Base-by-base conservation (phyloP, 371 early-diverging fungal species). In the Syncephalastrum racemosum region DNA sequence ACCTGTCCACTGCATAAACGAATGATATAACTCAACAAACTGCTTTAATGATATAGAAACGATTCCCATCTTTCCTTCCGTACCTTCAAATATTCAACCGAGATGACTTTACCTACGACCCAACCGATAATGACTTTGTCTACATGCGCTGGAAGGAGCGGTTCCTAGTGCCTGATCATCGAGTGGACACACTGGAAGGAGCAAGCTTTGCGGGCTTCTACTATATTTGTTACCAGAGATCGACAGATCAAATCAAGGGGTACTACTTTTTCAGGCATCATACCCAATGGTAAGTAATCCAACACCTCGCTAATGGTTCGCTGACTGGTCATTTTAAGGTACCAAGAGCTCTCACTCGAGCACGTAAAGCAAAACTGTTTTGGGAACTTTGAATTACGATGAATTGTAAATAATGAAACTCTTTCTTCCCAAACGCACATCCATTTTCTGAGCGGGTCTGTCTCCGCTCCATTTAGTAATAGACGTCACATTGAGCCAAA, bases 101-200 rank as follows among this genome's bases (percentile, higher is more conserved):
- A 31, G 89, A 91, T 54, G 78, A 69, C 19, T 87, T 88, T 66
- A 66, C 66, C 8, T 90, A 87, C 61, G 88, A 92, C 69, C 88
- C 84, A 50, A 59, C 70, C 23, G 79, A 85, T 60, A 75, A 79
- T 42, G 90, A 94, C 58, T 84, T 82, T 59, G 73, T 97, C 23
- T 97, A 91, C 67, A 97, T 97, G 97, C 85, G 97, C 31, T 96
- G 96, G 96, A 97, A 95, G 82, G 98, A 97, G 69, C 90, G 89
- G 56, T 97, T 96, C 69, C 70, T 97, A 44, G 94, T 96, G 4
- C 97, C 98, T 25, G 94, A 97, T 78, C 95, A 96, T 76, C 82
- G 81, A 54, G 88, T 96, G 43, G 85, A 77, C 58, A 81, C 77
- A 20, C 90, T 97, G 58, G 71, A 84, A 51, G 98, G 98, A 12